Evolutionary conservation across 2,329 filamentous ascomycete species (phyloP).

Genomic region (Didymella pinodella): DNA sequence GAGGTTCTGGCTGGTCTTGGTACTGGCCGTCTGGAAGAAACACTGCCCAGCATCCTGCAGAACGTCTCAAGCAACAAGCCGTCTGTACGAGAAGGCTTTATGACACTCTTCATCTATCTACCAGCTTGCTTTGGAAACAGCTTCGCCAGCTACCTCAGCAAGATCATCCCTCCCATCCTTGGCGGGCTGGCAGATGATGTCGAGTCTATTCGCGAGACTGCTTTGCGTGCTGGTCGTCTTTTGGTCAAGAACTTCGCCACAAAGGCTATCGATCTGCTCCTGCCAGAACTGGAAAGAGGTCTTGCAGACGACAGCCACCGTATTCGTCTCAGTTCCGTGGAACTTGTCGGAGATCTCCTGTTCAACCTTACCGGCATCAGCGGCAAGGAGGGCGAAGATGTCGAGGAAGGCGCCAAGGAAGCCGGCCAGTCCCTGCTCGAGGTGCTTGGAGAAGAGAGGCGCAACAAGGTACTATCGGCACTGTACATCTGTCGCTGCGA

Average conservation of each 20-base stretch:
- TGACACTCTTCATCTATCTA: slow-evolving; percentile 99
- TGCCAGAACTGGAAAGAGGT: slow-evolving; percentile 94
- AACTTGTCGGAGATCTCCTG: slow-evolving; percentile 92
- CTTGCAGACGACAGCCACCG: slow-evolving; percentile 97
- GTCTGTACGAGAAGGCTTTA: slow-evolving; percentile 94
- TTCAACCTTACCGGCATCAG: slow-evolving; percentile 98
- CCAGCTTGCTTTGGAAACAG: slow-evolving; percentile 99
- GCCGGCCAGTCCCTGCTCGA: slow-evolving; percentile 93
- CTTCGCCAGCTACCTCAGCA: slow-evolving; percentile 93
- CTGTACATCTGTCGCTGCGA: slow-evolving; percentile 98
- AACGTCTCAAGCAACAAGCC: slow-evolving; percentile 93
- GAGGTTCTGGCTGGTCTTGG: slow-evolving; percentile 96
- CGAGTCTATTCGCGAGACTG: slow-evolving; percentile 96
- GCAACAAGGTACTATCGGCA: slow-evolving; percentile 96
- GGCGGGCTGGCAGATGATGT: slow-evolving; percentile 94
- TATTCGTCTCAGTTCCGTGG: slow-evolving; percentile 97
- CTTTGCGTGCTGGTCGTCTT: slow-evolving; percentile 88
- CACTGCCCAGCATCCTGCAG: slow-evolving; percentile 91
- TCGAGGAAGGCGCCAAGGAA: slow-evolving; percentile 82
- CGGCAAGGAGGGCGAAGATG: slow-evolving; percentile 76
- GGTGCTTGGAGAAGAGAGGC: slow-evolving; percentile 91
- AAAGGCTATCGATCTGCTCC: slow-evolving; percentile 88
- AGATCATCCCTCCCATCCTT: slow-evolving; percentile 94
- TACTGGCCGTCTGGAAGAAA: slow-evolving; percentile 91
- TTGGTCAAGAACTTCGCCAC: slow-evolving; percentile 98